These are phyloP conservation scores for Bipolaris cookei DNA, from an alignment of 2,329 filamentous ascomycete species.

Conservation along the genomic window DNA sequence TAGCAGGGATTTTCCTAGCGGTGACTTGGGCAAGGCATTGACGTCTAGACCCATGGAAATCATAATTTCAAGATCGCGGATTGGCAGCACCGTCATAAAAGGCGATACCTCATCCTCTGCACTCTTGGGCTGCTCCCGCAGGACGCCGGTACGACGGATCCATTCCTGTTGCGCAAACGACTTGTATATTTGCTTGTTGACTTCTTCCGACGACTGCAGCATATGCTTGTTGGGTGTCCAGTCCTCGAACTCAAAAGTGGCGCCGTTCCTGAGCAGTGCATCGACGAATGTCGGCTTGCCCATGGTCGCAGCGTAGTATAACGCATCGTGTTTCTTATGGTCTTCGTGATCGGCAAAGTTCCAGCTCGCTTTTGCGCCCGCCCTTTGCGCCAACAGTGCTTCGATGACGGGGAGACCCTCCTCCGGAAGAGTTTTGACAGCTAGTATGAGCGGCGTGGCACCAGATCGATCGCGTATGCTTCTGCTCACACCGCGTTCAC, in stretches of 20 bases:
- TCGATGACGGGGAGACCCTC: constrained; percentile 40
- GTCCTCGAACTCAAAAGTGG: constrained; percentile 33
- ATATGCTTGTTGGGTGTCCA: constrained; percentile 28
- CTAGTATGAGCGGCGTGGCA: constrained; percentile 44
- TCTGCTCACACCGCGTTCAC: constrained; percentile 39
- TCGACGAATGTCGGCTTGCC: constrained; percentile 37
- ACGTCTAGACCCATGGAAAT: constrained; percentile 37
- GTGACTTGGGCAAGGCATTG: constrained; percentile 25
- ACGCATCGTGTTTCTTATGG: constrained; percentile 33
- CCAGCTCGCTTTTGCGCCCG: constrained; percentile 23
- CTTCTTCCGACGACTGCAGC: constrained; percentile 13
- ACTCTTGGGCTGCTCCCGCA: constrained; percentile 26
- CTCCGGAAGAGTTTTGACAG: constrained; percentile 37
- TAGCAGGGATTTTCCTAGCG: constrained; percentile 25
- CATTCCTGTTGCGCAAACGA: constrained; percentile 39
- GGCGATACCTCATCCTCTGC: constrained; percentile 10
- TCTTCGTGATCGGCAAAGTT: constrained; percentile 45
- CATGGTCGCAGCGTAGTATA: constrained; percentile 38
- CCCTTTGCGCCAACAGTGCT: constrained; percentile 28
- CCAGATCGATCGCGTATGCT: constrained; percentile 44
- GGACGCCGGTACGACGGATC: constrained; percentile 24
- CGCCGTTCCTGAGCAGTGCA: constrained; percentile 36
- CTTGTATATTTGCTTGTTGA: constrained; percentile 28
- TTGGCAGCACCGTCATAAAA: constrained; percentile 28
- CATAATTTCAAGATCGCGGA: constrained; percentile 29